phyloP scores from a whole-genome alignment of 495 filamentous ascomycete genomes.

The Terfezia claveryi region DNA sequence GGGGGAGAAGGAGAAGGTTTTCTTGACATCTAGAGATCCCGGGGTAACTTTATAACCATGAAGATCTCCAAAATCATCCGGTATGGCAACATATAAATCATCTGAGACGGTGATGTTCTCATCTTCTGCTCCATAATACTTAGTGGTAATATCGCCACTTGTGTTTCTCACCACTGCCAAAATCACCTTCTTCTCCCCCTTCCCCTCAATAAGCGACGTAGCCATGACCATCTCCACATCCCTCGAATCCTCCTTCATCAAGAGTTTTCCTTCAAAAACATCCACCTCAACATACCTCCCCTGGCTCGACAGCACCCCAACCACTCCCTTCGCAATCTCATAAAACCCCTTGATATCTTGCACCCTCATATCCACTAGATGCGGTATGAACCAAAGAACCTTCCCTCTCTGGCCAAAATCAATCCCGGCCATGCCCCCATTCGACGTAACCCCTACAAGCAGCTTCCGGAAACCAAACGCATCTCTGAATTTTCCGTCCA shows the following conservation, averaged over 20 bases:
- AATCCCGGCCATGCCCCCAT: conserved; percentile 57
- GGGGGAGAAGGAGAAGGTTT: conserved; percentile 54
- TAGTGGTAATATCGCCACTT: conserved; percentile 8
- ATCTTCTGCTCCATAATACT: not conserved
- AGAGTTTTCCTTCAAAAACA: conserved; percentile 15
- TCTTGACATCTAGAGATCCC: conserved; percentile 25
- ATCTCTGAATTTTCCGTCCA: conserved; percentile 38
- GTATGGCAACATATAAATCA: conserved; percentile 32
- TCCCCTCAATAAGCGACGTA: conserved; percentile 30
- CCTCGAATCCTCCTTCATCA: not conserved
- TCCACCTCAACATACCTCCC: conserved; percentile 21
- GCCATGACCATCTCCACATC: conserved; percentile 20
- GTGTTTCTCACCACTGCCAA: conserved; percentile 9
- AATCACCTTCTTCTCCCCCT: conserved; percentile 10
- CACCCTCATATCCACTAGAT: conserved; percentile 34
- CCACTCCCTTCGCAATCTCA: conserved; percentile 17
- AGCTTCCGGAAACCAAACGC: conserved; percentile 76
- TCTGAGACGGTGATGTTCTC: conserved; percentile 1
- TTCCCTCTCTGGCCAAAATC: conserved; percentile 52
- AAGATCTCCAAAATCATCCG: conserved; percentile 34
- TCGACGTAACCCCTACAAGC: conserved; percentile 55
- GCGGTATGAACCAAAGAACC: conserved; percentile 50
- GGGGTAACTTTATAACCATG: conserved; percentile 34
- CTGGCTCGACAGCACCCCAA: conserved; percentile 16
- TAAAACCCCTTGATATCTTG: conserved; percentile 37